Conservation (phyloP, 768 basidiomycete species). For the Auriscalpium microsporum region DNA sequence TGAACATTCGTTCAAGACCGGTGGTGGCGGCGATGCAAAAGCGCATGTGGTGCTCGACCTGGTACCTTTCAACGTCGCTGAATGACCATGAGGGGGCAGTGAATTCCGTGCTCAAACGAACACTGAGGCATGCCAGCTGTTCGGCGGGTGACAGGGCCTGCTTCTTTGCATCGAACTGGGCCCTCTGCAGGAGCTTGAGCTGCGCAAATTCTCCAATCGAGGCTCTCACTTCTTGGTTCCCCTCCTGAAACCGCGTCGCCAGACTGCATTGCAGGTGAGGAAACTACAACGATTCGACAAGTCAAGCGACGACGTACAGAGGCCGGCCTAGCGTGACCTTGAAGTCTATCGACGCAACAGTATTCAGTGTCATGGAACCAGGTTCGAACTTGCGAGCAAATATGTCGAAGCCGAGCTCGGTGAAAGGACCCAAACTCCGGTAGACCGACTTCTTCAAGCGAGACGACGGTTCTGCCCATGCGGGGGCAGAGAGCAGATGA, state of each 20-base stretch:
- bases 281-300: neutral
- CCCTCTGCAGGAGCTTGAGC: slow-evolving; percentile 1
- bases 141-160: neutral
- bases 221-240: neutral
- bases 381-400: slow-evolving; percentile 10
- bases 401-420: slow-evolving; percentile 20
- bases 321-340: slow-evolving; percentile 19
- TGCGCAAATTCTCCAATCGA: slow-evolving; percentile 8
- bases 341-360: slow-evolving; percentile 9
- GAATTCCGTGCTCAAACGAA: slow-evolving; percentile 24
- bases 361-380: slow-evolving; percentile 10
- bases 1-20: slow-evolving; percentile 16
- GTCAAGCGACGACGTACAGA: slow-evolving; percentile 16
- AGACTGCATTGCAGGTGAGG: slow-evolving; percentile 4
- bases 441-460: neutral
- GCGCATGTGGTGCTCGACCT: slow-evolving; percentile 27
- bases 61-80: slow-evolving; percentile 15
- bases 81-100: slow-evolving; percentile 7
- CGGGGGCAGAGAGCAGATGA: slow-evolving; percentile 2
- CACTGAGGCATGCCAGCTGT: slow-evolving; percentile 8
- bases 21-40: slow-evolving; percentile 16
- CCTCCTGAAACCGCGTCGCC: slow-evolving; percentile 10
- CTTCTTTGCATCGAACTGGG: neutral
- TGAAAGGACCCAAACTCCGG: slow-evolving; percentile 11
- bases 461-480: neutral